phyloP scores from a whole-genome alignment of 208 protist genomes.

The Acanthamoeba quina region DNA sequence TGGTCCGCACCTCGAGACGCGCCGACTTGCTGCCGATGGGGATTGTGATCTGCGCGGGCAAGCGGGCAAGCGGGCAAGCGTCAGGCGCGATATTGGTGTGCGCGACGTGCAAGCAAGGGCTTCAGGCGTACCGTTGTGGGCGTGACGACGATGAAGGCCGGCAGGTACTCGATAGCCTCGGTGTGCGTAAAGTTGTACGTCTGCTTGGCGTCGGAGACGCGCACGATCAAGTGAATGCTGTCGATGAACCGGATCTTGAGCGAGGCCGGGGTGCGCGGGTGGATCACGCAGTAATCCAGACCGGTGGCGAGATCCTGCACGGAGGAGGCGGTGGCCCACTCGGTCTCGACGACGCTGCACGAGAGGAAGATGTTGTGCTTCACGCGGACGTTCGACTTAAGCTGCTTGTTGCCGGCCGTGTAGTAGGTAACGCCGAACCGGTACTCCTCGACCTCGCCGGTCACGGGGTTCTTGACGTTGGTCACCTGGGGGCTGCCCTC shows the following conservation, averaged over 20 bases:
- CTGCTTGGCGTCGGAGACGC: conserved; percentile 48
- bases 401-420: conserved; percentile 5
- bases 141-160: conserved; percentile 61
- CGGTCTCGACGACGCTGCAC: conserved; percentile 34
- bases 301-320: conserved; percentile 12
- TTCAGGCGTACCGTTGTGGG: conserved; percentile 18
- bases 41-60: conserved; percentile 48
- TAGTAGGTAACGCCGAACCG: conserved; percentile 28
- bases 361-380: conserved; percentile 71
- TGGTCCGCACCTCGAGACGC: conserved; percentile 38
- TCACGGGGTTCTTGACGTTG: conserved; percentile 55
- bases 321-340: conserved; percentile 45
- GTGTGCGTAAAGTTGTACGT: conserved; percentile 62
- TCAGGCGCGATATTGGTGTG: background rate
- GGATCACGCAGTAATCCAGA: conserved; percentile 30
- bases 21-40: conserved; percentile 25
- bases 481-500: conserved; percentile 8
- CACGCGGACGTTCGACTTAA: background rate
- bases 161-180: conserved; percentile 26
- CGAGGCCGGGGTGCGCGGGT: conserved; percentile 36
- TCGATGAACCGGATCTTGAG: conserved; percentile 63
- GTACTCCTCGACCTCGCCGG: conserved; percentile 57
- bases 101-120: background rate
- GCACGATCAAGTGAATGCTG: conserved; percentile 32
- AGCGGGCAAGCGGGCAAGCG: background rate